Evolutionary conservation across 208 protist species (phyloP).

Genomic region (Sergeia podlipaevii): DNA sequence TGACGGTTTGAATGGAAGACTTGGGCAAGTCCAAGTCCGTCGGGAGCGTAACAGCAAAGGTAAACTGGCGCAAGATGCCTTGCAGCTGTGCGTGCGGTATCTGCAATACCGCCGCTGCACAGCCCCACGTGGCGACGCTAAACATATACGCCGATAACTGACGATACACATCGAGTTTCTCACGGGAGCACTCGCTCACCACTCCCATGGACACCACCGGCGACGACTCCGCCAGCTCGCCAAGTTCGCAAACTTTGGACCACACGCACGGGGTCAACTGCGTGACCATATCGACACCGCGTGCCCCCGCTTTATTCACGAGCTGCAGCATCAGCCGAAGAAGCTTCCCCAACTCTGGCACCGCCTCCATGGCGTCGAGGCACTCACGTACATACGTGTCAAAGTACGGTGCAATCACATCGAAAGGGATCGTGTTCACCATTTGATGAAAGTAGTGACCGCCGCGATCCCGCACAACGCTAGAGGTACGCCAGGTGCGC

Average conservation of each 20-base stretch:
- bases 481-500: slow-evolving; percentile 17
- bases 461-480: slow-evolving; percentile 41
- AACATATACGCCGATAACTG: slow-evolving; percentile 63
- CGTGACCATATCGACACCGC: slow-evolving; percentile 22
- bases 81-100: slow-evolving; percentile 24
- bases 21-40: slow-evolving; percentile 65
- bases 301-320: slow-evolving; percentile 41
- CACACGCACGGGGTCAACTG: slow-evolving; percentile 38
- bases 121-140: slow-evolving; percentile 38
- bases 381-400: slow-evolving; percentile 38
- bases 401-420: slow-evolving; percentile 30
- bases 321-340: slow-evolving; percentile 66
- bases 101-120: slow-evolving; percentile 31
- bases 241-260: slow-evolving; percentile 32
- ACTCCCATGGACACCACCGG: slow-evolving; percentile 49
- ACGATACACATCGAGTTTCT: slow-evolving; percentile 62
- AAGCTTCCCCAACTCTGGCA: slow-evolving; percentile 53
- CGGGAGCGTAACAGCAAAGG: slow-evolving; percentile 39
- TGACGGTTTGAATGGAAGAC: slow-evolving; percentile 46
- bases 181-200: slow-evolving; percentile 53
- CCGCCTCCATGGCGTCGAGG: slow-evolving; percentile 51
- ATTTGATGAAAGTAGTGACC: slow-evolving; percentile 66
- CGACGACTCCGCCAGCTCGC: slow-evolving; percentile 27
- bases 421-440: slow-evolving; percentile 57
- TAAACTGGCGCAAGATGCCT: slow-evolving; percentile 31